phyloP scores from a whole-genome alignment of 1,284 basidiomycete genomes.

The Blastosporella zonata region DNA sequence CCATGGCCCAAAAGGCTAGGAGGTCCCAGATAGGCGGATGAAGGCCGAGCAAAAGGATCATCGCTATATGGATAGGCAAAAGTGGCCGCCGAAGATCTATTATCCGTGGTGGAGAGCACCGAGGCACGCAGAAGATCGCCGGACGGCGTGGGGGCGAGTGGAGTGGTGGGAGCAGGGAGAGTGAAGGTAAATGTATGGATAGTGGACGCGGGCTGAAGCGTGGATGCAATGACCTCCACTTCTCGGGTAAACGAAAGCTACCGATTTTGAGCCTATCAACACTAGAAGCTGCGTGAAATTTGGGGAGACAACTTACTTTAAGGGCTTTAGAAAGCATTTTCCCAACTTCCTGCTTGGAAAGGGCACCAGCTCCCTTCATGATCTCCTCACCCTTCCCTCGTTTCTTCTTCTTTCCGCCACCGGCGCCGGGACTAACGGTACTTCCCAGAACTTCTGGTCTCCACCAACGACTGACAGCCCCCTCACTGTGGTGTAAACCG shows the following conservation, averaged over 20 bases:
- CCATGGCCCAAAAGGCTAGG: slow-evolving; percentile 52
- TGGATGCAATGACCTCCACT: slow-evolving; percentile 92
- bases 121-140: slow-evolving; percentile 72
- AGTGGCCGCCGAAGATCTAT: slow-evolving; percentile 59
- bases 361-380: slow-evolving; percentile 66
- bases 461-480: slow-evolving; percentile 92
- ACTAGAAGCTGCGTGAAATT: not conserved
- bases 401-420: slow-evolving; percentile 61
- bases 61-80: slow-evolving; percentile 70
- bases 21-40: slow-evolving; percentile 74
- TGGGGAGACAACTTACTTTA: slow-evolving; percentile 55
- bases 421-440: slow-evolving; percentile 83
- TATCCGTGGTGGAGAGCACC: slow-evolving; percentile 56
- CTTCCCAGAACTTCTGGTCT: slow-evolving; percentile 90
- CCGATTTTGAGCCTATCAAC: slow-evolving; percentile 2
- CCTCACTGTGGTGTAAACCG: slow-evolving; percentile 82
- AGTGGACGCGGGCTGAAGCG: slow-evolving; percentile 86
- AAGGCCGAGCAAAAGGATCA: slow-evolving; percentile 73
- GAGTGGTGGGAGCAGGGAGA: slow-evolving; percentile 69
- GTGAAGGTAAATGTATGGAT: slow-evolving; percentile 92
- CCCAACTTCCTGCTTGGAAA: slow-evolving; percentile 79
- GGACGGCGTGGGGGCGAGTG: slow-evolving; percentile 63
- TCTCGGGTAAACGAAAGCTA: slow-evolving; percentile 87
- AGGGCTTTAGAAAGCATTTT: slow-evolving; percentile 89
- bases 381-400: slow-evolving; percentile 60